A percentile compares a stretch with the other conserved stretches of the same genome.
Conservation (phyloP, 2,329 filamentous ascomycete genomes). For the Torrubiellomyces zombiae region DNA sequence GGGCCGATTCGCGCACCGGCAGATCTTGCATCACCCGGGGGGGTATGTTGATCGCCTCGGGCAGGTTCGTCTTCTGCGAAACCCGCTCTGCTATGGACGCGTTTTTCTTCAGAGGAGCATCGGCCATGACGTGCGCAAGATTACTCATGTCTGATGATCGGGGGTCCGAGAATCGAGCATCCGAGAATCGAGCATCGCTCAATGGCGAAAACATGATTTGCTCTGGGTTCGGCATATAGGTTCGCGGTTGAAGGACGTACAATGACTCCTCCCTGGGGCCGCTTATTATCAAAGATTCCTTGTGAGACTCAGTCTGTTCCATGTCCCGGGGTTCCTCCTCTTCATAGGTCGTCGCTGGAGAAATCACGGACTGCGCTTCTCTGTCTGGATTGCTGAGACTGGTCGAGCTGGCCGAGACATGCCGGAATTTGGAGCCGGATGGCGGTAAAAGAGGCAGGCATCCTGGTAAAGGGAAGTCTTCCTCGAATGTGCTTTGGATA, state of each 20-base stretch:
- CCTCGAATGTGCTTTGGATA: no score
- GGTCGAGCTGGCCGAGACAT: neutral
- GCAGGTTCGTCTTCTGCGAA: conserved; percentile 33
- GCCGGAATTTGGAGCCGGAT: conserved; percentile 2
- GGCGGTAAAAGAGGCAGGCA: conserved; percentile 8
- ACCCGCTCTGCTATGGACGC: conserved; percentile 36
- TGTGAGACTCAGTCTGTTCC: no score
- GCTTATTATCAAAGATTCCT: conserved; percentile 1
- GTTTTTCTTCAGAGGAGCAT: no score
- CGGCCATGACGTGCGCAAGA: no score
- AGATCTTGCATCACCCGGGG: conserved; percentile 13
- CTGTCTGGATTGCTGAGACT: neutral
- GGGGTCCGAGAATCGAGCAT: no score
- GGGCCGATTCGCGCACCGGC: conserved; percentile 5
- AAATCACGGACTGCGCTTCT: neutral
- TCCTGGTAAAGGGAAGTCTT: conserved; percentile 11
- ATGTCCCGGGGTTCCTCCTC: no score
- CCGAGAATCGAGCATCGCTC: conserved; percentile 12
- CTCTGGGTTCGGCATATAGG: conserved; percentile 36
- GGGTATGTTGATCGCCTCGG: conserved; percentile 37
- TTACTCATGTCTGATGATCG: neutral
- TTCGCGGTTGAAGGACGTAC: conserved; percentile 39
- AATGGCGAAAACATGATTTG: conserved; percentile 27
- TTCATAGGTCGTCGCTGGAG: no score
- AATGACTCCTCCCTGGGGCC: conserved; percentile 20